These are phyloP conservation scores for Xanthoconium stramineum DNA, from an alignment of 768 basidiomycete species.

Conservation along the genomic window DNA sequence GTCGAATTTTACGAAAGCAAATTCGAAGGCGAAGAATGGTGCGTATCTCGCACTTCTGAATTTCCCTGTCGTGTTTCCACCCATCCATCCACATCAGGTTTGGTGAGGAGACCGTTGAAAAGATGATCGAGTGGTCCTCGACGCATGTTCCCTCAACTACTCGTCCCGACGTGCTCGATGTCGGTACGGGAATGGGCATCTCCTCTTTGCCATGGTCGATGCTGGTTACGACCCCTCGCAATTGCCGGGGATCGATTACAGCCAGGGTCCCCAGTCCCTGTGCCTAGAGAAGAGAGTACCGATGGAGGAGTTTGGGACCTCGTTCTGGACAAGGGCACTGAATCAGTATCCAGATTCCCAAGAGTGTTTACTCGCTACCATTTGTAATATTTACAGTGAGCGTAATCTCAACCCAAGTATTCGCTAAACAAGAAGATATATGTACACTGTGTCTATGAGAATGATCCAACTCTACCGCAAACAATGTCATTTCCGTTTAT, in stretches of 20 bases:
- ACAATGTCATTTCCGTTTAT: conserved; percentile 8
- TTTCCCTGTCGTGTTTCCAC: not conserved
- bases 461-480: not conserved
- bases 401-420: not conserved
- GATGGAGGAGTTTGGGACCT: conserved; percentile 56
- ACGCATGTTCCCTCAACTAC: conserved; percentile 49
- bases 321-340: conserved; percentile 76
- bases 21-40: conserved; percentile 88
- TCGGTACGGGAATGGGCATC: conserved; percentile 81
- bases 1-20: conserved; percentile 71
- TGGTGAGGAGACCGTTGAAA: conserved; percentile 68
- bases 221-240: conserved; percentile 54
- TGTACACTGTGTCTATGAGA: not conserved
- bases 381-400: conserved; percentile 22
- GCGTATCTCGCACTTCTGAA: conserved; percentile 13
- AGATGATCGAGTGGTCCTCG: conserved; percentile 75
- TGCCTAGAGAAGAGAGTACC: conserved; percentile 3
- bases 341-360: not conserved
- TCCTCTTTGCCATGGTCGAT: conserved; percentile 68
- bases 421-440: not conserved
- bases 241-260: conserved; percentile 67
- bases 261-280: conserved; percentile 41
- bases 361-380: not conserved
- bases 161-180: conserved; percentile 60
- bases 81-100: conserved; percentile 53